Percentiles rank a stretch among this genome's conserved stretches.
These are phyloP conservation scores for Penicillium subrubescens DNA, from an alignment of 495 filamentous ascomycete genomes.

Conservation along the genomic window DNA sequence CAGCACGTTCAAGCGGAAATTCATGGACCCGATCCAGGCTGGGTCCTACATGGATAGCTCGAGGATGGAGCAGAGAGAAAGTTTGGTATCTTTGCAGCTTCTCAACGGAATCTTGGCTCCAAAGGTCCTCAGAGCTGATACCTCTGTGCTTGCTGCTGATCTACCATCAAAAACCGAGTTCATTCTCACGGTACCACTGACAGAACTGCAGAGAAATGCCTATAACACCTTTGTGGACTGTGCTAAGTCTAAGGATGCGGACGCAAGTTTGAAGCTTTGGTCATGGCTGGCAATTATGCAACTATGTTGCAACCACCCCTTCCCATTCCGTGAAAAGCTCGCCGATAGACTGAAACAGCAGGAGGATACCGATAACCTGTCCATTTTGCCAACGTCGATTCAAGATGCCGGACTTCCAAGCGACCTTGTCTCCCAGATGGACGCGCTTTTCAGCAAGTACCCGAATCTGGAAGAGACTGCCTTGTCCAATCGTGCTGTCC, in stretches of 20 bases:
- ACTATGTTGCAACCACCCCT: constrained; percentile 77
- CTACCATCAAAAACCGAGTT: constrained; percentile 81
- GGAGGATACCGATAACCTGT: neutral
- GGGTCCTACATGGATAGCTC: constrained; percentile 70
- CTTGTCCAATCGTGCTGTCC: constrained; percentile 65
- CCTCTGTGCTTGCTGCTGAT: constrained; percentile 61
- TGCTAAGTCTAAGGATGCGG: constrained; percentile 28
- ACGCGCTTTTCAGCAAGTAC: constrained; percentile 31
- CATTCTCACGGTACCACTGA: constrained; percentile 71
- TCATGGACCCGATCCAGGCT: constrained; percentile 68
- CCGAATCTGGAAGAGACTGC: constrained; percentile 36
- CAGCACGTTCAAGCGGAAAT: constrained; percentile 66
- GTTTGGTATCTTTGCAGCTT: constrained; percentile 66
- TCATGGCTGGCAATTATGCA: constrained; percentile 58
- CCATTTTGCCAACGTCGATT: constrained; percentile 26
- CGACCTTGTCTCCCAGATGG: constrained; percentile 26
- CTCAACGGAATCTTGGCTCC: constrained; percentile 72
- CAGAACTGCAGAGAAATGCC: constrained; percentile 59
- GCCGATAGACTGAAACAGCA: constrained; percentile 20
- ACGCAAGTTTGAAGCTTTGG: constrained; percentile 38
- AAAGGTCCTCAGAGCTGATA: constrained; percentile 77
- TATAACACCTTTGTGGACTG: constrained; percentile 62
- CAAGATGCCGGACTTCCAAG: constrained; percentile 34
- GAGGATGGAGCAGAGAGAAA: constrained; percentile 50
- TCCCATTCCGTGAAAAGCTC: constrained; percentile 61